Conservation (phyloP, 2,329 filamentous ascomycete genomes). For the Apiospora pterosperma region DNA sequence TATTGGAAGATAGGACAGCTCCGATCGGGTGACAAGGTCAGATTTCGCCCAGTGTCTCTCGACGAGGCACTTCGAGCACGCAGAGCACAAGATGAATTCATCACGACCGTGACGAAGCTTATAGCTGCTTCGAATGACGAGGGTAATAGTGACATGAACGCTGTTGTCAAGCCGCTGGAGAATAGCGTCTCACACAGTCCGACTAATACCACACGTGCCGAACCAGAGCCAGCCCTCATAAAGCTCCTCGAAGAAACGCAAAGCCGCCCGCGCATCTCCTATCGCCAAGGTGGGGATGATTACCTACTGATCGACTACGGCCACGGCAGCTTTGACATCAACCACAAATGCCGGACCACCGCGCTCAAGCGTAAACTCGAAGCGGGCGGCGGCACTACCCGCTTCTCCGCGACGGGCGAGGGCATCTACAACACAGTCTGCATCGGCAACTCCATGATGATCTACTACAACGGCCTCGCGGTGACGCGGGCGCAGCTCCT, state of each 20-base stretch:
- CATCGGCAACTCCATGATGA: conserved; percentile 40
- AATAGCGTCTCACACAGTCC: background rate
- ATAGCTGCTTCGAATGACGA: background rate
- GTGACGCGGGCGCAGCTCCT: conserved; percentile 35
- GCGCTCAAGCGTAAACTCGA: conserved; percentile 47
- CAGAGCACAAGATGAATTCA: background rate
- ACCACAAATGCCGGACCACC: conserved; percentile 53
- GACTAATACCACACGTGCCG: background rate
- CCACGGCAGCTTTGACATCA: conserved; percentile 51
- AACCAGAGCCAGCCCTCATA: conserved; percentile 6
- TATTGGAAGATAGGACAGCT: conserved; percentile 61
- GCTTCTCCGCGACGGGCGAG: conserved; percentile 21
- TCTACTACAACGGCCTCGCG: conserved; percentile 41
- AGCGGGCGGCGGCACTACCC: conserved; percentile 27
- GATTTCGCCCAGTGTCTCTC: conserved; percentile 47
- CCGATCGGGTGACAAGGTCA: conserved; percentile 53
- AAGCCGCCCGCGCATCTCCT: conserved; percentile 35
- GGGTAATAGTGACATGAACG: background rate
- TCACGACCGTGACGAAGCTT: background rate
- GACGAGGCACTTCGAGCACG: conserved; percentile 40
- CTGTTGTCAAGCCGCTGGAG: background rate
- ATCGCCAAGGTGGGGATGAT: conserved; percentile 43
- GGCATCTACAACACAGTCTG: conserved; percentile 49
- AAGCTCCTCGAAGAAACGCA: conserved; percentile 24
- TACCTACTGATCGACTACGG: conserved; percentile 58